Percentiles rank a stretch among this genome's conserved stretches.
Evolutionary conservation across 345 rosid genomes (phyloP).

Genomic region (Salix exigua): DNA sequence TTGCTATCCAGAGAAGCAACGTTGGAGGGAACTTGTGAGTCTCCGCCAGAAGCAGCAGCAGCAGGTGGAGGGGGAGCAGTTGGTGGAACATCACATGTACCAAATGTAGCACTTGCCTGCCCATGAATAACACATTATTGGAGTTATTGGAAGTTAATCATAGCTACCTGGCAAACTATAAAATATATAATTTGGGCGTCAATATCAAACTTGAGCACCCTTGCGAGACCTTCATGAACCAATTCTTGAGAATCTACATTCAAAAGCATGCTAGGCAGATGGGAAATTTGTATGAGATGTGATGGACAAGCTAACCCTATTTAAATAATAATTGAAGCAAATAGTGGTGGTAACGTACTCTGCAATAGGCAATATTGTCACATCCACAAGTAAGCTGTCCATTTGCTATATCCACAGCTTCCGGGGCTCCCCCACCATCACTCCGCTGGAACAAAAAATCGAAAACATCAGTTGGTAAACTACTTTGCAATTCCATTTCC

Average conservation of each 20-base stretch:
- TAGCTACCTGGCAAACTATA: not conserved
- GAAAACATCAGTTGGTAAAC: not conserved
- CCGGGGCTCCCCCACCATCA: conserved; percentile 89
- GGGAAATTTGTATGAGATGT: not conserved
- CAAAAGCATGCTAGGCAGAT: not conserved
- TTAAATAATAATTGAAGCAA: not conserved
- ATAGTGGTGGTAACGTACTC: conserved; percentile 35
- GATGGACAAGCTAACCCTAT: not conserved
- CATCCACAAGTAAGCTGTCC: conserved; percentile 96
- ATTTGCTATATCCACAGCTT: conserved; percentile 75
- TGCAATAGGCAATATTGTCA: conserved; percentile 66
- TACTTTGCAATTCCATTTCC: not conserved
- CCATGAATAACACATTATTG: conserved; percentile 2
- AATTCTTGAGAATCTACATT: not conserved
- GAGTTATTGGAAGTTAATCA: not conserved
- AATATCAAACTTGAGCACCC: not conserved
- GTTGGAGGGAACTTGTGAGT: conserved; percentile 19
- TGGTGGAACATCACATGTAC: conserved; percentile 69
- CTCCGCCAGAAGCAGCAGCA: conserved; percentile 22
- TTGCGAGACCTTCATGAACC: not conserved
- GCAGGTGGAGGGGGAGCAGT: conserved; percentile 77
- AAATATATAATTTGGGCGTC: not conserved
- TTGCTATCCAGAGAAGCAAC: conserved; percentile 23
- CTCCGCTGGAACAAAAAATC: conserved; percentile 50
- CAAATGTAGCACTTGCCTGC: conserved; percentile 70